Conservation (phyloP, 1,139 yeast species). For the Magnusiomyces paraingens region DNA sequence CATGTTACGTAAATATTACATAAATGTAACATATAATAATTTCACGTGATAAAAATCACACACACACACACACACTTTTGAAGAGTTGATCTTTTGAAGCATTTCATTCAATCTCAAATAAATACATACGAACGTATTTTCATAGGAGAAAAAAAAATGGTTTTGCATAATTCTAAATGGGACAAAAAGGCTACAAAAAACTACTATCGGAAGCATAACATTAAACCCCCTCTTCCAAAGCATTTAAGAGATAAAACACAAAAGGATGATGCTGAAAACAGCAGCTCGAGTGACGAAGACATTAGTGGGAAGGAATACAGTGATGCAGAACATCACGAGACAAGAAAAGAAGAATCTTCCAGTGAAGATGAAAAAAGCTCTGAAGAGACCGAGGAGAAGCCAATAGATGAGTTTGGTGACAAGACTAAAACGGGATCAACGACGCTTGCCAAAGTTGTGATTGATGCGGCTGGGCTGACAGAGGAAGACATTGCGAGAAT, state of each 20-base stretch:
- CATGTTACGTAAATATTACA: too few species aligned
- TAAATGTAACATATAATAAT: too few species aligned
- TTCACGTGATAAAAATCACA: too few species aligned
- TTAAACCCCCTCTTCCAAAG: slow-evolving; percentile 6
- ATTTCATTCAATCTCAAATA: too few species aligned
- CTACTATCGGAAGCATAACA: slow-evolving; percentile 16
- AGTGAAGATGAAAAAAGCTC: slow-evolving; percentile 2
- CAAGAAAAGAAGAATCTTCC: slow-evolving; percentile 2
- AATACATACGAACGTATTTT: too few species aligned
- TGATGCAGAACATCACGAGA: not conserved
- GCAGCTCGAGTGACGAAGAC: not conserved
- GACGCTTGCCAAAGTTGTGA: not conserved
- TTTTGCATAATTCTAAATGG: slow-evolving; percentile 17
- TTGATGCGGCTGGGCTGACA: not conserved
- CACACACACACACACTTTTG: too few species aligned
- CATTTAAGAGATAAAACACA: not conserved
- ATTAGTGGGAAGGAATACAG: not conserved
- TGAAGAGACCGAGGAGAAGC: not conserved
- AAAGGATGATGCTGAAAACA: not conserved
- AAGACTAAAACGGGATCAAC: not conserved
- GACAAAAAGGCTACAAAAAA: slow-evolving; percentile 16
- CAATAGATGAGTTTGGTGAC: not conserved
- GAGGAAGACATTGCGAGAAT: not conserved
- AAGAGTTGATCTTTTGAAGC: too few species aligned
- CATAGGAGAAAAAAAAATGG: slow-evolving; percentile 13